phyloP scores from a whole-genome alignment of 495 filamentous ascomycete species.

The Thermochaetoides thermophila region DNA sequence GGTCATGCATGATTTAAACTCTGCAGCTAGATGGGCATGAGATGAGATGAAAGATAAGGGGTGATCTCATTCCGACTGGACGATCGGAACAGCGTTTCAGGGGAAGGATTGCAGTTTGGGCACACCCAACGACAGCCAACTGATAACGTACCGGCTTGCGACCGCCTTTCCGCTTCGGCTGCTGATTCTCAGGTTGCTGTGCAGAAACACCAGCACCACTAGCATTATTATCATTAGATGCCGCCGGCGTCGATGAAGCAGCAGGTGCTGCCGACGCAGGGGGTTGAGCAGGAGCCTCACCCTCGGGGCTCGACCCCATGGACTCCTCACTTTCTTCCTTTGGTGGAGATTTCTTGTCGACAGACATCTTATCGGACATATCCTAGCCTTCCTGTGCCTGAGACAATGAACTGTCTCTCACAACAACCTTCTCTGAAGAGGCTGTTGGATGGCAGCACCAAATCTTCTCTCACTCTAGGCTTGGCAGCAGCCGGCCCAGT shows the following conservation, averaged over 20 bases:
- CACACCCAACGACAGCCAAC: background rate
- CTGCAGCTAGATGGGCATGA: conserved; percentile 6
- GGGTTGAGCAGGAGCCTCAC: conserved; percentile 25
- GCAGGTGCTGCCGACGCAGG: conserved; percentile 9
- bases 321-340: conserved; percentile 40
- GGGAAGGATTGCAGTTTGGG: conserved; percentile 1
- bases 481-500: conserved; percentile 1
- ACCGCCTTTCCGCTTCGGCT: conserved; percentile 83
- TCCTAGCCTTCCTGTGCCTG: conserved; percentile 22
- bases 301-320: conserved; percentile 38
- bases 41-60: background rate
- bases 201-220: too few species aligned
- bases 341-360: conserved; percentile 39
- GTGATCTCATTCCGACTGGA: too few species aligned
- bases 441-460: background rate
- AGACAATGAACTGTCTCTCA: background rate
- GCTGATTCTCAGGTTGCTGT: conserved; percentile 30
- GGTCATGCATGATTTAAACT: too few species aligned
- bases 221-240: background rate
- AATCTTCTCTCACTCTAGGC: too few species aligned
- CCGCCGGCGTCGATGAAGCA: background rate
- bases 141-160: conserved; percentile 70
- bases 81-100: conserved; percentile 3
- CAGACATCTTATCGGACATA: conserved; percentile 45
- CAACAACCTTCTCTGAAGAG: background rate